These are phyloP conservation scores for Allantophomopsis cytisporea DNA, from an alignment of 2,329 filamentous ascomycete genomes.

Conservation along the genomic window DNA sequence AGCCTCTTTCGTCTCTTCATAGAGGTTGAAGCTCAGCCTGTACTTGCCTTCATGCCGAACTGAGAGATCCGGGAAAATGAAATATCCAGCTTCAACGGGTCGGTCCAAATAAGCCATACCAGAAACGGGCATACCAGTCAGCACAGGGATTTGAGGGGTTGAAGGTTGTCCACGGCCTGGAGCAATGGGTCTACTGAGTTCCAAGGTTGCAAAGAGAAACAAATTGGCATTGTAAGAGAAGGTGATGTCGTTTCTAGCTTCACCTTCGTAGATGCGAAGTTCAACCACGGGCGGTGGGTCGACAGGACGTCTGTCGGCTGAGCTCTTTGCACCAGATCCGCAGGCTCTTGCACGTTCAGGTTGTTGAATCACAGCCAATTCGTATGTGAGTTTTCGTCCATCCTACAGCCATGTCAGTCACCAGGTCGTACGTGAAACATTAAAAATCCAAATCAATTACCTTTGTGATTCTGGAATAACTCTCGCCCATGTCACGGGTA, in stretches of 20 bases:
- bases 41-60: constrained; percentile 93
- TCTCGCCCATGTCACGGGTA: not conserved
- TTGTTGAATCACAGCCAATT: constrained; percentile 79
- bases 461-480: not conserved
- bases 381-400: constrained; percentile 68
- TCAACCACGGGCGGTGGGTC: constrained; percentile 92
- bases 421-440: not conserved
- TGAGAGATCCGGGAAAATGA: constrained; percentile 93
- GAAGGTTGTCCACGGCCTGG: constrained; percentile 60
- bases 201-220: constrained; percentile 88
- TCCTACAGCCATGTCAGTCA: constrained; percentile 26
- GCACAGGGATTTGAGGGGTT: constrained; percentile 64
- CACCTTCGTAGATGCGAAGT: constrained; percentile 69
- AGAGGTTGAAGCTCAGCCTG: constrained; percentile 80
- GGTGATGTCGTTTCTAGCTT: constrained; percentile 52
- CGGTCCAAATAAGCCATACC: constrained; percentile 94
- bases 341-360: constrained; percentile 90
- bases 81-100: constrained; percentile 70
- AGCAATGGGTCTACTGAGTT: constrained; percentile 72
- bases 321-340: constrained; percentile 92
- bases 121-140: constrained; percentile 89
- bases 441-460: not conserved
- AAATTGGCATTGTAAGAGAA: constrained; percentile 94
- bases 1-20: constrained; percentile 80
- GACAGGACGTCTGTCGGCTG: constrained; percentile 80